Base-by-base conservation (phyloP, 2,329 filamentous ascomycete species). In the Aspergillus niger region DNA sequence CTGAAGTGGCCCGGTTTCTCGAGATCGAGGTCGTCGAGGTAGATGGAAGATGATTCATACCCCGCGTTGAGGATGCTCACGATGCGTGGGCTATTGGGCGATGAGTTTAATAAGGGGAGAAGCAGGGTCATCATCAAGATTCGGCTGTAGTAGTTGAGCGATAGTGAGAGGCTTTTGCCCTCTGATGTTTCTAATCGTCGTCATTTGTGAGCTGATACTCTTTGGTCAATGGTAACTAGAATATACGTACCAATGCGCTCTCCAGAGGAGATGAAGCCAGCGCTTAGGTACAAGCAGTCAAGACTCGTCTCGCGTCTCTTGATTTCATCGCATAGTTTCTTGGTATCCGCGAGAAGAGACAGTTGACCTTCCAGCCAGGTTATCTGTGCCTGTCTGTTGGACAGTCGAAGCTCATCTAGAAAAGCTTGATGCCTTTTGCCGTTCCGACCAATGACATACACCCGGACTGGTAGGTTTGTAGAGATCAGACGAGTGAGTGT, bases 361-460 rank as follows among this genome's bases (percentile, higher is more conserved):
- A 56, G n/a, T 38, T 56, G 54, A 20, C 54, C 54, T 38, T 56
- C 54, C 6, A 56, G 26, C 41, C 39, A 56, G 54, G 48, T 47
- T 11, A 56, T 48, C 11, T 48, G 2, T 32, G 54, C 54, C 8
- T 36, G 26, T 17, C 48, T 56, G 30, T 56, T 56, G 54, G 26
- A 30, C 5, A 36, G 17, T 11, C 54, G 54, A 22, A 56, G 54
- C 39, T 32, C 11, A 22, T 36, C 28, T 8, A 56, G 17, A 24
- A 56, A 47, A 2, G 13, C 3, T 24, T 28, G 15, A 22, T 48
- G 43, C 15, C 39, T 48, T 3, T 56, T 26, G 26, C 43, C 41
- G 32, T 56, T 49, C 3, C 54, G 43, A n/a, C 54, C 54, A 43
- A 56, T 36, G 28, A 49, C 20, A 24, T 49, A 56, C 10, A 48